Evolutionary conservation across 768 basidiomycete species (phyloP).

Genomic region (Tulasnella sp.): DNA sequence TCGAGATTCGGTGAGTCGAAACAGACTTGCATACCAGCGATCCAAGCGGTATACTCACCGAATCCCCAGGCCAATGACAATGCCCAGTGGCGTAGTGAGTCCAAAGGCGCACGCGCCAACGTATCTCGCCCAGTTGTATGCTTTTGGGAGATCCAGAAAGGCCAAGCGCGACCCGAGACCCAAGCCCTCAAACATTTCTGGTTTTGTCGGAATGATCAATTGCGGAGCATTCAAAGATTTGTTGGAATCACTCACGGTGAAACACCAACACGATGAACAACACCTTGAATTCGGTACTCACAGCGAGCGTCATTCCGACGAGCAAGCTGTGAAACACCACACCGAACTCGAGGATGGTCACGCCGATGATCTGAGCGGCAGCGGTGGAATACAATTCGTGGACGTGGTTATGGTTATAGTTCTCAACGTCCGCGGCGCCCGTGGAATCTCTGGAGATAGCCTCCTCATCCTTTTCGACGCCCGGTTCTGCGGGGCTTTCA

Average conservation of each 20-base stretch:
- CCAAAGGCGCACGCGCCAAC: conserved; percentile 56
- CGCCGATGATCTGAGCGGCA: conserved; percentile 65
- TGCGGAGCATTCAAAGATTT: neutral
- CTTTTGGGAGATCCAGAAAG: conserved; percentile 47
- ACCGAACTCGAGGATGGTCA: conserved; percentile 91
- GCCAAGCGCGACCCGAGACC: conserved; percentile 88
- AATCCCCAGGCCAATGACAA: conserved; percentile 73
- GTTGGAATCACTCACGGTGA: conserved; percentile 58
- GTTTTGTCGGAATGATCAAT: too few species aligned
- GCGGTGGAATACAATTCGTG: conserved; percentile 33
- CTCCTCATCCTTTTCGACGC: neutral
- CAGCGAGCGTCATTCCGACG: conserved; percentile 87
- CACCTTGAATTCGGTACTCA: conserved; percentile 65
- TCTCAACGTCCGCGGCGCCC: conserved; percentile 21
- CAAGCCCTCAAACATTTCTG: conserved; percentile 90
- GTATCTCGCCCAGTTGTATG: conserved; percentile 48
- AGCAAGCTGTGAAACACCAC: conserved; percentile 77
- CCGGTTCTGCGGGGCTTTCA: neutral
- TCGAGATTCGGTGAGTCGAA: neutral
- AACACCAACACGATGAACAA: conserved; percentile 87
- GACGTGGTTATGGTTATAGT: conserved; percentile 22
- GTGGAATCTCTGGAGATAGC: neutral
- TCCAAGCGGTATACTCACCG: conserved; percentile 27
- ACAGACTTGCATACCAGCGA: neutral
- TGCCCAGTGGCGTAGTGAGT: conserved; percentile 75